Evolutionary conservation across 352 stramenopile genomes (phyloP).

Genomic region (Bremia lactucae): DNA sequence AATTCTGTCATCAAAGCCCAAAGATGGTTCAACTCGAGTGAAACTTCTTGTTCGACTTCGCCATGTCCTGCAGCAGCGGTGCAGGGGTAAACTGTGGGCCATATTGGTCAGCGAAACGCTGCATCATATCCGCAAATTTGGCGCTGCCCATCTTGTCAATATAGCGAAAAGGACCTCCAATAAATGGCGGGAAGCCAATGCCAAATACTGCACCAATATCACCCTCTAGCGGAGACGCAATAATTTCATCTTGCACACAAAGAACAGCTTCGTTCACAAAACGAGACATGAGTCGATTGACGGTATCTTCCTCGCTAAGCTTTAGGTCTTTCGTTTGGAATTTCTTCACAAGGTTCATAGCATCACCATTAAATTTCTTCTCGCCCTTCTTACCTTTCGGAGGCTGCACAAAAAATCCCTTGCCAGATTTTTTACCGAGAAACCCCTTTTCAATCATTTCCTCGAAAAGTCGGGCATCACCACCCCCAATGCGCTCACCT

Average conservation of each 20-base stretch:
- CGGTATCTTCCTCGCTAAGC: constrained; percentile 72
- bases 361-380: constrained; percentile 84
- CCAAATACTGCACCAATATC: constrained; percentile 99
- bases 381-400: constrained; percentile 84
- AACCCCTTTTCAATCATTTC: constrained; percentile 94
- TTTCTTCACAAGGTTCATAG: constrained; percentile 70
- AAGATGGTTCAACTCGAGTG: constrained; percentile 78
- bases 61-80: constrained; percentile 94
- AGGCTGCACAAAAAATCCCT: constrained; percentile 97
- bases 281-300: constrained; percentile 91
- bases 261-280: constrained; percentile 97
- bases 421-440: constrained; percentile 93
- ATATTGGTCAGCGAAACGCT: constrained; percentile 91
- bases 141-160: constrained; percentile 90
- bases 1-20: no score
- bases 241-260: constrained; percentile 96
- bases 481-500: constrained; percentile 91
- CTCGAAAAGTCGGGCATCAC: constrained; percentile 86
- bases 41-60: constrained; percentile 96
- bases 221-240: constrained; percentile 91
- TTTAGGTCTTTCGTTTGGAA: constrained; percentile 72
- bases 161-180: constrained; percentile 94
- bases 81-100: constrained; percentile 93
- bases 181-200: constrained; percentile 96
- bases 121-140: constrained; percentile 95